phyloP scores from a whole-genome alignment of 2,329 filamentous ascomycete species.

The Claviceps purpurea region DNA sequence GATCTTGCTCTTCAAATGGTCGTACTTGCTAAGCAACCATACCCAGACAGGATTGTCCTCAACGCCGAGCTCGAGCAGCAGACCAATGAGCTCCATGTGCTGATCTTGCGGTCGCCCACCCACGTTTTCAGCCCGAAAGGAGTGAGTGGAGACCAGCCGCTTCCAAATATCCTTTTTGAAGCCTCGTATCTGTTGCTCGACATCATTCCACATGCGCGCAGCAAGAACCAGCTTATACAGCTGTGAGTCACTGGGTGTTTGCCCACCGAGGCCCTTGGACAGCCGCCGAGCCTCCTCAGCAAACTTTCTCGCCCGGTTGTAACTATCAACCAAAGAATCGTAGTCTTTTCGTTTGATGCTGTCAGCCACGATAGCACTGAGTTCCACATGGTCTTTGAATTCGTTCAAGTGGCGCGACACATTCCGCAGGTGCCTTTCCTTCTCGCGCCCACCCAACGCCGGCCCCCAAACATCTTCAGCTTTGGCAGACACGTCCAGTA shows the following conservation, averaged over 20 bases:
- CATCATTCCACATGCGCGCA: constrained; percentile 88
- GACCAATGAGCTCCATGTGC: constrained; percentile 79
- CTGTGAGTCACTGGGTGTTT: constrained; percentile 59
- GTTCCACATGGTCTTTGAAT: constrained; percentile 70
- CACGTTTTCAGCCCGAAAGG: constrained; percentile 33
- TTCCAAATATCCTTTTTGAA: constrained; percentile 91
- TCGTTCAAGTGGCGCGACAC: constrained; percentile 64
- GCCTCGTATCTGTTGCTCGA: constrained; percentile 69
- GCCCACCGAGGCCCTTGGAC: constrained; percentile 39
- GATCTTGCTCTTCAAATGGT: constrained; percentile 80
- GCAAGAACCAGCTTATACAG: constrained; percentile 79
- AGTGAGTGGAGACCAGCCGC: constrained; percentile 56
- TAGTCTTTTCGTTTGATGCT: constrained; percentile 87
- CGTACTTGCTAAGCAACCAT: constrained; percentile 83
- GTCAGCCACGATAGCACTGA: constrained; percentile 64
- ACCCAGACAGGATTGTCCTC: constrained; percentile 95
- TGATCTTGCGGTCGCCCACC: constrained; percentile 55
- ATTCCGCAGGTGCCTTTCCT: constrained; percentile 73
- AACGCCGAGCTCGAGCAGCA: constrained; percentile 85
- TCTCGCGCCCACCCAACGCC: constrained; percentile 77
- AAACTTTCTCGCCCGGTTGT: constrained; percentile 67
- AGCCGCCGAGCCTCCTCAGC: constrained; percentile 64
- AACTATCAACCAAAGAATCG: constrained; percentile 75
- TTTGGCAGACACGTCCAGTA: constrained; percentile 83
- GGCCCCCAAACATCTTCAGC: constrained; percentile 97